Base-by-base conservation (phyloP, 2,329 filamentous ascomycete species). In the Xylariaceae sp. region DNA sequence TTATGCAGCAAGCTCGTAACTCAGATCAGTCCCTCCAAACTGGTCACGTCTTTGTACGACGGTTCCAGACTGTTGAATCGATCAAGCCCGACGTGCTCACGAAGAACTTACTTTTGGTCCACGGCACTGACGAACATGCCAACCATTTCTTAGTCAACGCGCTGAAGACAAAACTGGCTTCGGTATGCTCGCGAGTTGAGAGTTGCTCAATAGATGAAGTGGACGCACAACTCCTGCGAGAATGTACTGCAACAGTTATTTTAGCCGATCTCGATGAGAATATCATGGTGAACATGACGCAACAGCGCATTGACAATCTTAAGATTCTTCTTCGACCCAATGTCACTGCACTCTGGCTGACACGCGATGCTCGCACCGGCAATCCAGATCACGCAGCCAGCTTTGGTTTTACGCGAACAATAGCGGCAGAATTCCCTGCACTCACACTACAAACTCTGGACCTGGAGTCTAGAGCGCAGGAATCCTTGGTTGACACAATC, bases 31-130 rank as follows among this genome's bases (percentile, higher is more conserved):
- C 50, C 12, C 62, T 57, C 22, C 47, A 56, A 3, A 51, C 58
- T 0, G 67, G 68, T 1, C 67, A 63, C 1, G 44, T 73, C n/a
- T 62, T 60, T 17, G 57, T 73, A 6, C 63, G 69, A 8, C 69
- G 71, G 40, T 55, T 64, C 14, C 36, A 49, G 5, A 25, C 60
- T 20, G 25, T 40, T 55, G 6, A 38, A 41, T 8, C 19, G 40
- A 34, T 29, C 14, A 1, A 11, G 12, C n/a, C 32, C 1, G 16
- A 40, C 4, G 23, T 20, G 10, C 23, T 64, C 2, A 42, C 53
- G 2, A 52, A 63, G 12, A 52, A 57, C 14, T 51, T 68, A 5
- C 47, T 71, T 6, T 47, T 71, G 7, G 48, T 70, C 5, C 64
- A 64, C 5, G 62, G 66, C 4, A 27, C 34, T 2, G 17, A 20